A percentile compares a stretch with the other conserved stretches of the same genome.
Evolutionary conservation across 78 protist species (phyloP).

Genomic region (Pigoraptor vietnamica): DNA sequence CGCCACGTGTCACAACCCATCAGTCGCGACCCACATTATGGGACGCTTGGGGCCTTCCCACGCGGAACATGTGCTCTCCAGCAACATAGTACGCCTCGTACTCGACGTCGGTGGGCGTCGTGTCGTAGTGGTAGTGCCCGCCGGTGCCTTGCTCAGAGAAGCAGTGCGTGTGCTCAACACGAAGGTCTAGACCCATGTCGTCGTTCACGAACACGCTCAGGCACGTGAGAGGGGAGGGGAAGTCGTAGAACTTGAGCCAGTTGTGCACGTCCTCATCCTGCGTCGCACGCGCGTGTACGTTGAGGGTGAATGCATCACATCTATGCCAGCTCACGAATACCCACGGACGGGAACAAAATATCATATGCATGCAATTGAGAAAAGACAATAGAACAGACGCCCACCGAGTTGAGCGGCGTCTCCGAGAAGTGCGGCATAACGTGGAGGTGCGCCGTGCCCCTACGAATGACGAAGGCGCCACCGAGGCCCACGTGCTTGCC

Average conservation of each 20-base stretch:
- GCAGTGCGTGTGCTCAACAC: conserved; percentile 18
- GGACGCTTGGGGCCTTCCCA: background rate
- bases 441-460: background rate
- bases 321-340: too few relatives aligned
- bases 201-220: background rate
- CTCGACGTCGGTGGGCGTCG: background rate
- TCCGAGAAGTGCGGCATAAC: background rate
- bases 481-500: background rate
- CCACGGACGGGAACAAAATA: too few relatives aligned
- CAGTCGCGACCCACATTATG: background rate
- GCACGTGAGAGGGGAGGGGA: conserved; percentile 2
- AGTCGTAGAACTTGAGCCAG: conserved; percentile 17
- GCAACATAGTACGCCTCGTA: background rate
- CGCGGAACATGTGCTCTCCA: background rate
- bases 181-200: background rate
- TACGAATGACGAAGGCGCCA: conserved; percentile 12
- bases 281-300: too few relatives aligned
- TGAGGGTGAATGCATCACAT: too few relatives aligned
- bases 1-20: too few relatives aligned
- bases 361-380: too few relatives aligned
- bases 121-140: conserved; percentile 24
- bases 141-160: conserved; percentile 5
- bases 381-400: too few relatives aligned
- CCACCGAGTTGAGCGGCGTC: background rate
- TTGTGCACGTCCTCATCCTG: background rate